A percentile compares a stretch with the other conserved stretches of the same genome.
These are phyloP conservation scores for Backusella morwellensis DNA, from an alignment of 192 early-diverging fungal genomes.

Conservation along the genomic window DNA sequence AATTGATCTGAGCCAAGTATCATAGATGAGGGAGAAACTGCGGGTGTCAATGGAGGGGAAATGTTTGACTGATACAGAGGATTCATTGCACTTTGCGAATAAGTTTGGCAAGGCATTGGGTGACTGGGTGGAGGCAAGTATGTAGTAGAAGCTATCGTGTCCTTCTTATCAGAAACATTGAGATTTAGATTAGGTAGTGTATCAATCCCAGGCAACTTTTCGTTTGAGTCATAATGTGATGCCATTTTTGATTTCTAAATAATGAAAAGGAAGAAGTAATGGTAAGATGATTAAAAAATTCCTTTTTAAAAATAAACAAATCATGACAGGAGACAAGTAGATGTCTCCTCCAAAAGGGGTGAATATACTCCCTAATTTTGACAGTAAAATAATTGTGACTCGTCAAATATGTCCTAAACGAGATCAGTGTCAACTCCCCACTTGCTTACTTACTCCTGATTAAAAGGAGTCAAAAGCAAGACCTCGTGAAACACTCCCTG, in stretches of 20 bases:
- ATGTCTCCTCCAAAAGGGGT: neutral
- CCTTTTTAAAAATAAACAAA: constrained; percentile 8
- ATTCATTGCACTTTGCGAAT: neutral
- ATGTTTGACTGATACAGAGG: neutral
- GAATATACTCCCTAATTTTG: neutral
- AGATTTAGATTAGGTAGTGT: constrained; percentile 4
- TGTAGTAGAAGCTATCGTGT: neutral
- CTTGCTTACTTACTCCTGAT: constrained; percentile 1
- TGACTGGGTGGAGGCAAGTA: neutral
- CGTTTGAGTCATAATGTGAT: neutral
- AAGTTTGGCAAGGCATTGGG: neutral
- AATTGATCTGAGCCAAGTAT: neutral
- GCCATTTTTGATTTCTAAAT: constrained; percentile 9
- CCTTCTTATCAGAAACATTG: neutral
- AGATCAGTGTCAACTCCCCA: constrained; percentile 7
- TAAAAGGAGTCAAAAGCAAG: neutral
- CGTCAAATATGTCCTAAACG: neutral
- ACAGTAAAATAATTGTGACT: neutral
- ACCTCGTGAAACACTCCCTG: constrained; percentile 7
- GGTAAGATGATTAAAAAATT: neutral
- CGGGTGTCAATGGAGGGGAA: constrained; percentile 20
- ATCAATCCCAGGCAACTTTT: constrained; percentile 7
- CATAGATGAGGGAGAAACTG: constrained; percentile 10
- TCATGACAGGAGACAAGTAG: neutral
- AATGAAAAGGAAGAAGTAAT: constrained; percentile 5